Base-by-base conservation (phyloP, 371 early-diverging fungal species). In the Smittium culicis region DNA sequence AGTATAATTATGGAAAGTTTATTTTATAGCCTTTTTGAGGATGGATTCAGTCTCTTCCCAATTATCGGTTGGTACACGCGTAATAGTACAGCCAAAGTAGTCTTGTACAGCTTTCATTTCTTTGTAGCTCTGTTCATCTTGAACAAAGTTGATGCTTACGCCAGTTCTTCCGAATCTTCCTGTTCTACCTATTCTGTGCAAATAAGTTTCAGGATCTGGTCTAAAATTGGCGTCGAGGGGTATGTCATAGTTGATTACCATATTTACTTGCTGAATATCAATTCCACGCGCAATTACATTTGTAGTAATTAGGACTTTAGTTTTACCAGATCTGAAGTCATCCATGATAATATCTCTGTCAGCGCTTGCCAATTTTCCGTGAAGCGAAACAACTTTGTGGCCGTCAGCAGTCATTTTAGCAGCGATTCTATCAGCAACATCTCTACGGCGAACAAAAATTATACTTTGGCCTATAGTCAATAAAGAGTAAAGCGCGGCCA, bases 141-240 rank as follows among this genome's bases (percentile, higher is more conserved):
- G 88, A 0, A 96, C 88, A 83, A 99, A 95, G 78, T 98, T 98
- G 78, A 99, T 89, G 57, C 89, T 88, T 28, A 96, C 93, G 30
- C 99, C 99, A 0, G 85, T 85, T 66, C 99, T 88, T 24, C 98
- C 98, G 74, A 98, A 99, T 65, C 99, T 86, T 34, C 99, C 99
- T 0, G 99, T 98, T 71, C 99, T 86, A 17, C 99, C 99, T 71
- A 99, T 96, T 68, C 99, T 87, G 75, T 99, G 99, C 45, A 99
- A 80, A 72, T 99, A 99, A 0, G 97, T 96, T 72, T 97, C 97
- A 24, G 84, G 84, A 67, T 94, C 96, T 0, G 92, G 87, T 1
- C 74, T 71, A 8, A 74, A 74, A 16, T 75, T 61, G 29, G 70
- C 73, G 55, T 85, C 84, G 35, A 86, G 69, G 1, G 99, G 99